phyloP scores from a whole-genome alignment of 345 rosid species.

The Citrus unshiu region DNA sequence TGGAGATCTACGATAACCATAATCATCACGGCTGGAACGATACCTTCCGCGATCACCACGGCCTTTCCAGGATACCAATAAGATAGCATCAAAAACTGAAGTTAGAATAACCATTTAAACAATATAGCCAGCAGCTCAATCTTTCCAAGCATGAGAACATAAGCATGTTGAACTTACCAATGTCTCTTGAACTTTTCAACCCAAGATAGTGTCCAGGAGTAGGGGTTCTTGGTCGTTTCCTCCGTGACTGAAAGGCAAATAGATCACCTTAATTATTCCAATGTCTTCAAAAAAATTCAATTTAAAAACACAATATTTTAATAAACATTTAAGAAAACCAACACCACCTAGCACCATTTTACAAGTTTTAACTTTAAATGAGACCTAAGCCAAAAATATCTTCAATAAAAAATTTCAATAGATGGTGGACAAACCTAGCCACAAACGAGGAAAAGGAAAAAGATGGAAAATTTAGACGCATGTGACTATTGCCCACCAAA shows the following conservation, averaged over 20 bases:
- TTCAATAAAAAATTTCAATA: background rate
- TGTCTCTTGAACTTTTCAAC: conserved; percentile 74
- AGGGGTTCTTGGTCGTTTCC: conserved; percentile 96
- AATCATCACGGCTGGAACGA: conserved; percentile 60
- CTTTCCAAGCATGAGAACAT: background rate
- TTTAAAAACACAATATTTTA: background rate
- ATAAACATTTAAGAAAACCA: background rate
- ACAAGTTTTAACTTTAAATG: background rate
- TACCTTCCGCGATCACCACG: conserved; percentile 64
- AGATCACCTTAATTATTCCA: conserved; percentile 11
- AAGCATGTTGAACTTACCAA: conserved; percentile 37
- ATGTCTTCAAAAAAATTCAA: background rate
- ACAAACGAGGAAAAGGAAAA: conserved; percentile 3
- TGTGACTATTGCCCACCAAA: conserved; percentile 25
- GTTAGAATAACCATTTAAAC: background rate
- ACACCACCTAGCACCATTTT: conserved; percentile 15
- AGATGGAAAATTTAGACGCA: conserved; percentile 22
- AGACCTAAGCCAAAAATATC: background rate
- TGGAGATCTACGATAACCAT: conserved; percentile 61
- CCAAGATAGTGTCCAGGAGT: conserved; percentile 99
- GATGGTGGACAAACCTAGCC: conserved; percentile 13
- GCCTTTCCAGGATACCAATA: conserved; percentile 25
- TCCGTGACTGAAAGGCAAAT: conserved; percentile 71
- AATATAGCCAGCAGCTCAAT: background rate
- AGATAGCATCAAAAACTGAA: background rate